Evolutionary conservation across 257 asterid species (phyloP).

Genomic region (Solanum megistacrolobum): DNA sequence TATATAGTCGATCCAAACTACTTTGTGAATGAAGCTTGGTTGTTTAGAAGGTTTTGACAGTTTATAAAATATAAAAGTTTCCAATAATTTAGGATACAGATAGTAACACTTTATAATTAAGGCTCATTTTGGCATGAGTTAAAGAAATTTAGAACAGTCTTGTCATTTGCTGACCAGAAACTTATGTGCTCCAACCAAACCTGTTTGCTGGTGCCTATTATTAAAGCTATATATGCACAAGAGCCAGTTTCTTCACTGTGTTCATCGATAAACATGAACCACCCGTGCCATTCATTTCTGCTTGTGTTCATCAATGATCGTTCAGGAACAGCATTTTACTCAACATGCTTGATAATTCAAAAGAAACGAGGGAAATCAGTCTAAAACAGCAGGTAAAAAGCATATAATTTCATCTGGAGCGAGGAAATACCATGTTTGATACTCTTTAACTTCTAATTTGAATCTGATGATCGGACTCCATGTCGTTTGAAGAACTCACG

Average conservation of each 20-base stretch:
- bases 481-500: constrained; percentile 83
- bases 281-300: neutral
- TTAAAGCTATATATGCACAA: neutral
- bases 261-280: neutral
- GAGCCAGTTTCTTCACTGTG: neutral
- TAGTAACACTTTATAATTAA: neutral
- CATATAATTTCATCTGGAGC: neutral
- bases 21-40: neutral
- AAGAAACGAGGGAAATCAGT: neutral
- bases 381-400: neutral
- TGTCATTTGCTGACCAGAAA: neutral
- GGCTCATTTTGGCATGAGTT: neutral
- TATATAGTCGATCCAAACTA: neutral
- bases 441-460: constrained; percentile 9
- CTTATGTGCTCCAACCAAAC: neutral
- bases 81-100: neutral
- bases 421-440: neutral
- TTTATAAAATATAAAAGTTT: neutral
- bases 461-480: constrained; percentile 36
- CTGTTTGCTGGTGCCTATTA: neutral
- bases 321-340: neutral
- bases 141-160: neutral
- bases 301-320: neutral
- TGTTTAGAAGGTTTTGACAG: neutral
- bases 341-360: neutral